These are phyloP conservation scores for Fragaria nilgerrensis DNA, from an alignment of 306 rosid species.

Conservation along the genomic window DNA sequence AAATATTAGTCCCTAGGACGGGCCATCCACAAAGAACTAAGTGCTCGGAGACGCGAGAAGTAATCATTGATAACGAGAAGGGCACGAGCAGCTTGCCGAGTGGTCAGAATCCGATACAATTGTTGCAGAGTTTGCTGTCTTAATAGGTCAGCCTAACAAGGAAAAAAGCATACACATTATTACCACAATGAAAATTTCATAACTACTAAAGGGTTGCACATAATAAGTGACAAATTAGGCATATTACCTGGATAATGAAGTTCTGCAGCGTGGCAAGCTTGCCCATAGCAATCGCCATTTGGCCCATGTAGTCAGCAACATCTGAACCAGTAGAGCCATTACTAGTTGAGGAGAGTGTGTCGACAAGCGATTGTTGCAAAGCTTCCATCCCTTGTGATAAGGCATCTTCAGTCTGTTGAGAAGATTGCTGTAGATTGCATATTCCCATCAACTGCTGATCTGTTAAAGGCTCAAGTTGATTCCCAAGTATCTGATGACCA, in stretches of 20 bases:
- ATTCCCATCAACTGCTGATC: constrained; percentile 79
- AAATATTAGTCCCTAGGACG: constrained; percentile 53
- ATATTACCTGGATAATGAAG: constrained; percentile 69
- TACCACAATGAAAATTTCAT: neutral
- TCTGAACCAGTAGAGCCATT: constrained; percentile 45
- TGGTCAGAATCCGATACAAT: constrained; percentile 62
- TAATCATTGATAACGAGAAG: constrained; percentile 64
- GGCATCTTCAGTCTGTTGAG: constrained; percentile 91
- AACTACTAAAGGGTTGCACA: neutral
- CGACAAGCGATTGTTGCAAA: constrained; percentile 77
- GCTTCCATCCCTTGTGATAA: constrained; percentile 92
- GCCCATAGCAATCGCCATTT: constrained; percentile 92
- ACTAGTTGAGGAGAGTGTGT: constrained; percentile 60
- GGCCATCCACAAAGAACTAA: constrained; percentile 83
- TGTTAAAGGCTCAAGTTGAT: constrained; percentile 71
- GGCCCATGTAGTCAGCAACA: constrained; percentile 88
- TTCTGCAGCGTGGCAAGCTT: constrained; percentile 73
- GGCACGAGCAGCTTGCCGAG: constrained; percentile 76
- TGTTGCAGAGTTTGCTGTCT: constrained; percentile 88
- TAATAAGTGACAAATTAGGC: neutral
- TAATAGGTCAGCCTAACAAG: constrained; percentile 74
- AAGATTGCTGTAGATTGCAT: constrained; percentile 76
- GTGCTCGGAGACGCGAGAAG: constrained; percentile 70
- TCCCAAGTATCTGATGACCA: constrained; percentile 60
- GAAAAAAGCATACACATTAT: neutral